Percentiles rank a stretch among this genome's conserved stretches.
Conservation (phyloP, 495 filamentous ascomycete species). For the Penicillium ucsense region DNA sequence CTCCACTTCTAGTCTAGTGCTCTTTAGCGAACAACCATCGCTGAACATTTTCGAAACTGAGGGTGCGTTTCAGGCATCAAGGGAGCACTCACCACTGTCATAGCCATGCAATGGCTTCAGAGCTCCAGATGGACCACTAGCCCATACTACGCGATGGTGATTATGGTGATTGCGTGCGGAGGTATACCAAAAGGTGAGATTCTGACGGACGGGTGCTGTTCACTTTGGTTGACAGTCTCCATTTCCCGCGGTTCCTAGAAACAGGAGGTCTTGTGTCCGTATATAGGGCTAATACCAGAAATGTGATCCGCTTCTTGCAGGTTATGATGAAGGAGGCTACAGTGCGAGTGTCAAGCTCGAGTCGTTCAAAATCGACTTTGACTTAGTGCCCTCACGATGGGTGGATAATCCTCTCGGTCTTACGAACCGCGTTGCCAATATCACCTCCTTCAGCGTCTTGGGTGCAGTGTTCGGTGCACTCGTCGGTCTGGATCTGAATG, state of each 20-base stretch:
- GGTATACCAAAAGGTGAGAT: constrained; percentile 35
- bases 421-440: constrained; percentile 35
- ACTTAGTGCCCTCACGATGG: constrained; percentile 29
- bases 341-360: constrained; percentile 32
- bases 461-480: constrained; percentile 35
- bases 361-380: constrained; percentile 33
- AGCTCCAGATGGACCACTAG: constrained; percentile 30
- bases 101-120: constrained; percentile 20
- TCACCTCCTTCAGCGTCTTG: constrained; percentile 37
- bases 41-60: too few species aligned
- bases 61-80: too few species aligned
- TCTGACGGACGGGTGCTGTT: not conserved
- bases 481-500: constrained; percentile 29
- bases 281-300: constrained; percentile 1
- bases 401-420: constrained; percentile 24
- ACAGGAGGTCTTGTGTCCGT: too few species aligned
- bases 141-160: constrained; percentile 31
- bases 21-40: too few species aligned
- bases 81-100: too few species aligned
- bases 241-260: too few species aligned
- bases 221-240: not conserved
- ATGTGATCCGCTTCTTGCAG: constrained; percentile 8
- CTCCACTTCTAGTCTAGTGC: constrained; percentile 1
- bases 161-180: constrained; percentile 32
- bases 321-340: constrained; percentile 41